Conservation (phyloP, 495 filamentous ascomycete genomes). For the Acidiella bohemica region DNA sequence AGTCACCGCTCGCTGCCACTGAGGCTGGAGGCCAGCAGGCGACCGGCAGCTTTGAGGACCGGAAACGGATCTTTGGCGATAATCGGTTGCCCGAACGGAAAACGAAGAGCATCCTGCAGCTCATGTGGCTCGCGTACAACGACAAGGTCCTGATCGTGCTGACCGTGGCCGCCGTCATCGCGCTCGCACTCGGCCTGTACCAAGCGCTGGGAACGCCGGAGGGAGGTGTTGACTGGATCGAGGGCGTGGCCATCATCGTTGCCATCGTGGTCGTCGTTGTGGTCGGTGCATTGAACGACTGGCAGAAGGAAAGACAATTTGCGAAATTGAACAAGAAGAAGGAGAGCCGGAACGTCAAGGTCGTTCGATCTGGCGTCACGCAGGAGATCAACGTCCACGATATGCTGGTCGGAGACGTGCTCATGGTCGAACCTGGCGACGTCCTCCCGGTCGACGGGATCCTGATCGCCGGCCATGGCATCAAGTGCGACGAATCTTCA, state of each 20-base stretch:
- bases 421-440: slow-evolving; percentile 78
- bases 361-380: slow-evolving; percentile 61
- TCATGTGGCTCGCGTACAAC: slow-evolving; percentile 73
- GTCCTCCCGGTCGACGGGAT: slow-evolving; percentile 42
- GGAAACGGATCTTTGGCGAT: slow-evolving; percentile 52
- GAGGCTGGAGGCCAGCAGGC: neutral
- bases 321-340: slow-evolving; percentile 36
- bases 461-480: slow-evolving; percentile 35
- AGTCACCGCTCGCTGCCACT: slow-evolving; percentile 1
- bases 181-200: slow-evolving; percentile 68
- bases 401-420: slow-evolving; percentile 69
- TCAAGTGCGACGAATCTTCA: slow-evolving; percentile 57
- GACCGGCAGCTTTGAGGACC: slow-evolving; percentile 40
- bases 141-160: slow-evolving; percentile 74
- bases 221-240: slow-evolving; percentile 33
- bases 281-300: slow-evolving; percentile 34
- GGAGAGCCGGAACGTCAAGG: slow-evolving; percentile 49
- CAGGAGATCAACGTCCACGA: slow-evolving; percentile 68
- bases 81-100: slow-evolving; percentile 62
- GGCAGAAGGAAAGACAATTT: slow-evolving; percentile 36
- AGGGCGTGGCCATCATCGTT: slow-evolving; percentile 37
- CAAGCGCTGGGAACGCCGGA: slow-evolving; percentile 39
- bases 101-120: slow-evolving; percentile 52
- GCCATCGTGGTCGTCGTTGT: slow-evolving; percentile 34
- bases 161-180: slow-evolving; percentile 64